A percentile compares a stretch with the other conserved stretches of the same genome.
Evolutionary conservation across 2,329 filamentous ascomycete species (phyloP).

Genomic region (Ophiocordyceps robertsii): DNA sequence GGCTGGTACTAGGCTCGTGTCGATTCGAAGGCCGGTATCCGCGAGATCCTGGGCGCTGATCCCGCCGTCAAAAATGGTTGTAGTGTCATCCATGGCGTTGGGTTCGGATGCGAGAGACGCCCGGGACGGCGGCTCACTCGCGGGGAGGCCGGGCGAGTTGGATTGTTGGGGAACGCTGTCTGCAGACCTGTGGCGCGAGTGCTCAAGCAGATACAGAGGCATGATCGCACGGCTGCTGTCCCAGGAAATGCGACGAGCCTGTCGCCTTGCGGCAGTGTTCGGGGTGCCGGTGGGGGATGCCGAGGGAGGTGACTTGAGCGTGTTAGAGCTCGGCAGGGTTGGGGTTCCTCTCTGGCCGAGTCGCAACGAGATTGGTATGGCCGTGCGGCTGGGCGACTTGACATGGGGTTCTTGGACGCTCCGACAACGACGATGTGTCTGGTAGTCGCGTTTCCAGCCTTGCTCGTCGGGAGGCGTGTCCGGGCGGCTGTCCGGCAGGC

Average conservation of each 20-base stretch:
- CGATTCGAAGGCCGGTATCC: conserved; percentile 21
- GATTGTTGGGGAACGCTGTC: conserved; percentile 16
- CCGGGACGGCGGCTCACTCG: conserved; percentile 23
- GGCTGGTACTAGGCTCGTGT: conserved; percentile 21
- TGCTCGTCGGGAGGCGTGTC: conserved; percentile 39
- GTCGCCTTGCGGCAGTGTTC: conserved; percentile 22
- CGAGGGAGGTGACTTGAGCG: conserved; percentile 24
- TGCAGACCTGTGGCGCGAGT: conserved; percentile 25
- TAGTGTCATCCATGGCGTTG: conserved; percentile 11
- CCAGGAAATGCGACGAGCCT: conserved; percentile 44
- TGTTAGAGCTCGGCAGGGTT: conserved; percentile 22
- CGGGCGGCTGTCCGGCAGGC: conserved; percentile 47
- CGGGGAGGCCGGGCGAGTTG: conserved; percentile 36
- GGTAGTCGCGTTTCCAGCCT: conserved; percentile 22
- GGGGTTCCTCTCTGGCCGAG: conserved; percentile 32
- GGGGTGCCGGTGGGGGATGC: conserved; percentile 17
- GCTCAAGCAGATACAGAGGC: conserved; percentile 72
- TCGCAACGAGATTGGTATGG: conserved; percentile 43
- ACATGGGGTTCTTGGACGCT: conserved; percentile 32
- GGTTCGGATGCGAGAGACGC: conserved; percentile 19
- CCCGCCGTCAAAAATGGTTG: conserved; percentile 13
- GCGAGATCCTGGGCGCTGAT: conserved; percentile 7
- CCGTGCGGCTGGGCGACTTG: conserved; percentile 42
- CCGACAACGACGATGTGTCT: conserved; percentile 32
- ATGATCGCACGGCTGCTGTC: conserved; percentile 57